These are phyloP conservation scores for Andrographis paniculata DNA, from an alignment of 305 asterid genomes.

Conservation along the genomic window DNA sequence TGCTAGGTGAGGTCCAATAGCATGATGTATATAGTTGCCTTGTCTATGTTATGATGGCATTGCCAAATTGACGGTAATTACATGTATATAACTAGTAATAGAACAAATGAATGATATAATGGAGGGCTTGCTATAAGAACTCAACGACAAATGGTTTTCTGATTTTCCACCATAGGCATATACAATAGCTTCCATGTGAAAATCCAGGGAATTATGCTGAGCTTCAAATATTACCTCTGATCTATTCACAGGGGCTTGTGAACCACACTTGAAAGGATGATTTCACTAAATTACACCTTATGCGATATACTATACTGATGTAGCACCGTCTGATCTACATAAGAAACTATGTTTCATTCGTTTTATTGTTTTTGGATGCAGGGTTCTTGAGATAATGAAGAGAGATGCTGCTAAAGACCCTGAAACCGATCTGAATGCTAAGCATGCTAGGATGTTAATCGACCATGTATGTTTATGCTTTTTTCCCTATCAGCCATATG, in stretches of 20 bases:
- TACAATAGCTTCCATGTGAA: no score
- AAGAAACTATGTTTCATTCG: constrained; percentile 11
- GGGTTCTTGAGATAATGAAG: constrained; percentile 90
- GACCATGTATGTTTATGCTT: constrained; percentile 47
- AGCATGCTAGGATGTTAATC: constrained; percentile 63
- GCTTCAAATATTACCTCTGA: no score
- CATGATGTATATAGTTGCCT: constrained; percentile 3
- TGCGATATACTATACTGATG: no score
- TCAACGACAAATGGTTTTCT: no score
- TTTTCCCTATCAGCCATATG: constrained; percentile 10
- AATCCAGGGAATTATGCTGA: no score
- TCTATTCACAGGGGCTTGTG: no score
- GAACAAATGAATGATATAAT: background rate
- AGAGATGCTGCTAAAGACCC: constrained; percentile 76
- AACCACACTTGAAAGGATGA: no score
- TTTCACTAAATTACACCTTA: no score
- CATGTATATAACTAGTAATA: background rate
- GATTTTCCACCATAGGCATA: no score
- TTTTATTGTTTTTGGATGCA: constrained; percentile 25
- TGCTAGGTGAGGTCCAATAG: constrained; percentile 50
- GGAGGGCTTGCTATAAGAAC: no score
- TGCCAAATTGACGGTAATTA: background rate
- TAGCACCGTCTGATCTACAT: no score
- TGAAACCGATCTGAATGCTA: constrained; percentile 46
- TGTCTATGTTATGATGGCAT: constrained; percentile 10